Evolutionary conservation across 192 early-diverging fungal genomes (phyloP), one percentile per base, ranked within the genome.

Genomic region (Backusella tarrabulga): DNA sequence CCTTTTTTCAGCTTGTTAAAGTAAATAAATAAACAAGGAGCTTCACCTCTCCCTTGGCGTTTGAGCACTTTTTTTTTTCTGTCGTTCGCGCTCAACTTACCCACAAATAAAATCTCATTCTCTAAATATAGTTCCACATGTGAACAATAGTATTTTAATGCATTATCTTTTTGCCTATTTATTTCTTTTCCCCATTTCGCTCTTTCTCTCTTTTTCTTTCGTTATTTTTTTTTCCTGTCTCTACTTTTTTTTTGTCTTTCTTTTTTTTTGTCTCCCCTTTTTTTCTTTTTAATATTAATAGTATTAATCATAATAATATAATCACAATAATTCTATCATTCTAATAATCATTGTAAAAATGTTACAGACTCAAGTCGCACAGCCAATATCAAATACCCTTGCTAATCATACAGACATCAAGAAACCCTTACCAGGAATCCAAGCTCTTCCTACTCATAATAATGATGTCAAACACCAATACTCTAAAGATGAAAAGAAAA

Each of bases 21-120:
- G 56, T 63, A 63, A 63, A 63, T 63, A 63, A 63, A 63, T 60
- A 60, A 60, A 60, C 56, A 60, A 60, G 56, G 56, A 60, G 56
- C 21, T 26, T 60, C 8, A 26, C 23, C 3, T 26, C 56, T 60
- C 56, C 56, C 56, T 60, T 60, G 56, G 56, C 56, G 56, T 60
- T 60, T 60, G 56, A 60, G 23, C n/a, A 60, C 56, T 26, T 9
- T 56, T 21, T 60, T 60, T 60, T 26, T 60, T 29, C 54, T 60
- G 56, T 60, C 23, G 21, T 26, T 60, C 56, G 21, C 56, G 23
- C 11, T 60, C 56, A 60, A 21, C 23, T 60, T 60, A 26, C 1
- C 52, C 54, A 26, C 54, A 60, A 60, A 60, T 60, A 26, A 12
- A 26, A 12, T 21, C 4, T 60, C 56, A 5, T 54, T 21, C 23